Evolutionary conservation across 1,139 yeast genomes (phyloP).

Genomic region (Taphrina confusa): DNA sequence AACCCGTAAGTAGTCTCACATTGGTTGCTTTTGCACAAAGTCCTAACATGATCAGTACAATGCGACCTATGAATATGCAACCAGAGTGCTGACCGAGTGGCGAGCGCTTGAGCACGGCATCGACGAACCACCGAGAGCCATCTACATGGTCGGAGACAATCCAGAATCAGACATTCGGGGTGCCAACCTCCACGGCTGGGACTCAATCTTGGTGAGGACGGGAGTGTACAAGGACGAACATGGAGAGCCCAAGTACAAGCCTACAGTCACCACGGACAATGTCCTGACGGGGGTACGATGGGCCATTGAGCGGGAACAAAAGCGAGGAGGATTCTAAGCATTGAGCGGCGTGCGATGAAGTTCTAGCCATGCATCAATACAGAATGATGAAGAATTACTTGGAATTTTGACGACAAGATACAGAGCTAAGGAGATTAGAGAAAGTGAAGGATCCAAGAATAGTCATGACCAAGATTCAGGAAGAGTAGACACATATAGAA

Average conservation of each 20-base stretch:
- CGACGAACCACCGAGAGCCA: conserved; percentile 74
- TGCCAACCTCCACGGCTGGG: conserved; percentile 88
- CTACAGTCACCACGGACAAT: conserved; percentile 69
- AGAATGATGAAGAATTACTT: too few relatives aligned
- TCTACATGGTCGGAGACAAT: conserved; percentile 88
- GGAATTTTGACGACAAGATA: too few relatives aligned
- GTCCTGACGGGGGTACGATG: conserved; percentile 79
- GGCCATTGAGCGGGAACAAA: conserved; percentile 58
- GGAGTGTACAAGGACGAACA: conserved; percentile 78
- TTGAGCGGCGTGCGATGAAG: too few relatives aligned
- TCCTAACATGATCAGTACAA: conserved; percentile 2
- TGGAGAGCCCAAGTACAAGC: conserved; percentile 72
- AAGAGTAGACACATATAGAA: too few relatives aligned
- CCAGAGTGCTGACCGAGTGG: conserved; percentile 72
- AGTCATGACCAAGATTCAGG: too few relatives aligned
- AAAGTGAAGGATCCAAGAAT: too few relatives aligned
- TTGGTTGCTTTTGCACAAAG: too few relatives aligned
- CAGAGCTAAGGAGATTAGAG: too few relatives aligned
- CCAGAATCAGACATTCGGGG: conserved; percentile 87
- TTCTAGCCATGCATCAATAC: too few relatives aligned
- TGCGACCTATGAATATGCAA: conserved; percentile 70
- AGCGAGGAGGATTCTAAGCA: conserved; percentile 23
- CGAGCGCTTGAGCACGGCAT: conserved; percentile 69
- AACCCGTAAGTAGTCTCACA: conserved; percentile 52
- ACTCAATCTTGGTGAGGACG: conserved; percentile 77